phyloP scores from a whole-genome alignment of 805 yeast genomes.

The Candida railenensis region DNA sequence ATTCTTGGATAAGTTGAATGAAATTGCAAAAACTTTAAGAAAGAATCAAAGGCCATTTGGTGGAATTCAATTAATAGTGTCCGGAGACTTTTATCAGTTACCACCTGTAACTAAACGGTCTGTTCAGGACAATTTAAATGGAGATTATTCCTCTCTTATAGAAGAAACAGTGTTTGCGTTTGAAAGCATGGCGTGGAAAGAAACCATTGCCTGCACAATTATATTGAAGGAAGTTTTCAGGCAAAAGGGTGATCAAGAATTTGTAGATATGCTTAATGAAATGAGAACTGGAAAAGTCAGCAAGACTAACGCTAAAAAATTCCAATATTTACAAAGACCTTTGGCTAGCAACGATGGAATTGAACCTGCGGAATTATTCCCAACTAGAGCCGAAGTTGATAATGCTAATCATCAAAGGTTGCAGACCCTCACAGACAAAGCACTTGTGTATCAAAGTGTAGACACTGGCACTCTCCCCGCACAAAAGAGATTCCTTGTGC shows the following conservation, averaged over 20 bases:
- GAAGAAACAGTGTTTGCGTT: constrained; percentile 52
- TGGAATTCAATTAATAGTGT: constrained; percentile 71
- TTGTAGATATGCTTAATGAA: constrained; percentile 73
- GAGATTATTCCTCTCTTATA: background rate
- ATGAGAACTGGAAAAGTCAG: constrained; percentile 64
- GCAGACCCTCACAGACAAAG: constrained; percentile 41
- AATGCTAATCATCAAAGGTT: constrained; percentile 57
- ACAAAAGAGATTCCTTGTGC: constrained; percentile 41
- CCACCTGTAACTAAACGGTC: constrained; percentile 61
- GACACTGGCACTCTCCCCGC: constrained; percentile 56
- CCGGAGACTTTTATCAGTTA: constrained; percentile 81
- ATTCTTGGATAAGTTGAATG: constrained; percentile 61
- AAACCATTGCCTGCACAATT: constrained; percentile 54
- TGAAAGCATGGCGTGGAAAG: constrained; percentile 62
- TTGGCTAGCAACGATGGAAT: constrained; percentile 55
- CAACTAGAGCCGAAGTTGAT: constrained; percentile 77
- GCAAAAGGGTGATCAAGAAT: constrained; percentile 69
- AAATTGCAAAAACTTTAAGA: constrained; percentile 54
- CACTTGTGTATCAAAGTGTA: constrained; percentile 43
- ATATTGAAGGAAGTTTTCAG: constrained; percentile 67
- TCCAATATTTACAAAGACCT: constrained; percentile 51
- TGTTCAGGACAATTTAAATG: constrained; percentile 11
- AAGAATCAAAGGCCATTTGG: constrained; percentile 62
- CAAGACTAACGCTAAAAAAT: constrained; percentile 46
- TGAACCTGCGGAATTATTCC: constrained; percentile 84